These are phyloP conservation scores for Porphyra umbilicalis DNA, from an alignment of 31 red algal species.

Conservation along the genomic window DNA sequence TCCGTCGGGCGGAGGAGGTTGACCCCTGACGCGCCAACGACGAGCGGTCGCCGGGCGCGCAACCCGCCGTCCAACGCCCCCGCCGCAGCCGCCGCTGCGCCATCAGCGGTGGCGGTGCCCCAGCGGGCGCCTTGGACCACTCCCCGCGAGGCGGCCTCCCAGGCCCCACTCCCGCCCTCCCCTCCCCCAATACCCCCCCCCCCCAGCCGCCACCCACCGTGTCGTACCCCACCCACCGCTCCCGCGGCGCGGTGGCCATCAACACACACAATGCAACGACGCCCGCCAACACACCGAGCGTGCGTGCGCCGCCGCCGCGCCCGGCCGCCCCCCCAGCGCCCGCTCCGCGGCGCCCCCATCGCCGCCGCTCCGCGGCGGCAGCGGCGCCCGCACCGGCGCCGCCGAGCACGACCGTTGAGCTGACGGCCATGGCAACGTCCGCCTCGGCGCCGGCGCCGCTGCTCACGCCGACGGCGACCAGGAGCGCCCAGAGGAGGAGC, in stretches of 20 bases:
- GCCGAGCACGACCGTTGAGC: neutral
- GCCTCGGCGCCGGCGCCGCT: neutral
- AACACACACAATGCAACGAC: neutral
- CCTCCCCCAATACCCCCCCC: neutral
- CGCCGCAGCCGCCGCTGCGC: neutral
- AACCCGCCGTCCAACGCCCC: neutral
- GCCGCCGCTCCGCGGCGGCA: neutral
- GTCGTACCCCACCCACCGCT: neutral
- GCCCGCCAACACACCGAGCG: neutral
- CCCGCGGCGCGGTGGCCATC: neutral
- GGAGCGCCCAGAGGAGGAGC: neutral
- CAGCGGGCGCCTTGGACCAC: neutral
- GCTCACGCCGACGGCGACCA: neutral
- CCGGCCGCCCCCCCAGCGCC: neutral
- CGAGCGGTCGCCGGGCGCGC: neutral
- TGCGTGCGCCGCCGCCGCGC: neutral
- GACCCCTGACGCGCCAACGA: neutral
- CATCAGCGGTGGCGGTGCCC: neutral
- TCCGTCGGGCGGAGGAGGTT: neutral
- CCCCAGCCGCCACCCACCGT: neutral
- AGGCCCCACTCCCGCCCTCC: too few species aligned
- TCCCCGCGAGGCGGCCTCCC: too few species aligned
- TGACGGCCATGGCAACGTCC: neutral
- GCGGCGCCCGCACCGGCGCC: neutral
- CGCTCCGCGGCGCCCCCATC: neutral